Conservation (phyloP, 345 rosid species). For the Luvunga scandens region DNA sequence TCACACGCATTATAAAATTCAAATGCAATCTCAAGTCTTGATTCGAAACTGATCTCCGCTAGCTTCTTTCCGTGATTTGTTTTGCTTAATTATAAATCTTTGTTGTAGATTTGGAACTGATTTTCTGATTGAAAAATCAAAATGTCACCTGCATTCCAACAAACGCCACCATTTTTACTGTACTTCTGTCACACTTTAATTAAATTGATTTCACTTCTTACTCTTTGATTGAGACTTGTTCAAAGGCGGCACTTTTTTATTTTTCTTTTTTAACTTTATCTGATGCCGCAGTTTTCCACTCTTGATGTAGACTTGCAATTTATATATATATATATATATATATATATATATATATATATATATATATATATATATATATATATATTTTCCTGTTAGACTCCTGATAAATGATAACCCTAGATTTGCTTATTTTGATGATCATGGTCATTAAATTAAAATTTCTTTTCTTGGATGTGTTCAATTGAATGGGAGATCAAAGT, state of each 20-base stretch:
- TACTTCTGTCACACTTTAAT: background rate
- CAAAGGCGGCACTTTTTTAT: constrained; percentile 11
- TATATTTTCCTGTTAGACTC: background rate
- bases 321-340: too few species aligned
- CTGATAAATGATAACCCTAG: background rate
- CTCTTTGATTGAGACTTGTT: constrained; percentile 18
- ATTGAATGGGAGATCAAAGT: background rate
- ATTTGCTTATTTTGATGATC: background rate
- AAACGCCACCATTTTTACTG: background rate
- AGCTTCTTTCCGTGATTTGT: background rate
- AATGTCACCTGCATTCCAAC: constrained; percentile 19
- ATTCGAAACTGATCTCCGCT: constrained; percentile 7
- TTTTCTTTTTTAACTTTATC: background rate
- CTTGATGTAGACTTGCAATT: constrained; percentile 1
- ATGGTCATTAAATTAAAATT: background rate
- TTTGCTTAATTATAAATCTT: constrained; percentile 7
- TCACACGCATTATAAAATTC: constrained; percentile 11
- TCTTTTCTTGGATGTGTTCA: background rate
- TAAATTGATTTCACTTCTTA: background rate
- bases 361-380: too few species aligned
- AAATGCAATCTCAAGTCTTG: constrained; percentile 15
- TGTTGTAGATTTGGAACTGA: background rate
- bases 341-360: too few species aligned
- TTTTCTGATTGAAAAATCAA: constrained; percentile 5
- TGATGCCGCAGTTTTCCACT: background rate